Base-by-base conservation (phyloP, 192 early-diverging fungal genomes). In the Physocladia obscura region DNA sequence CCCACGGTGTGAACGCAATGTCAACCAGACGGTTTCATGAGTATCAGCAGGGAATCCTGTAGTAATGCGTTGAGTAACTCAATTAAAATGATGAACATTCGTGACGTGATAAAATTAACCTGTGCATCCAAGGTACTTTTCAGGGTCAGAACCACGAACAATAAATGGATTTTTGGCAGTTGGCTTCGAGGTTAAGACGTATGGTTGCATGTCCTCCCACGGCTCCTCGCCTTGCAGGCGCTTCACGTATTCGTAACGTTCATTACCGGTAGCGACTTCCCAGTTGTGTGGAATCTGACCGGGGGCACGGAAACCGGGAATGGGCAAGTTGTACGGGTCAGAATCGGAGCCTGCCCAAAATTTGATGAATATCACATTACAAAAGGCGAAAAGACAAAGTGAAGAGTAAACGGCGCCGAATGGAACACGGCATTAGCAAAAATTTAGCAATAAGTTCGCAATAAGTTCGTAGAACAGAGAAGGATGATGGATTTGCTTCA, bases 21-120 rank as follows among this genome's bases (percentile, higher is more conserved):
- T 84, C 70, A 99, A 82, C 94, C 94, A 99, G 77, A 93, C 79
- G 58, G 88, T 76, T 68, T 96, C 93, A 76, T 99, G 97, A 57
- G 89, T 87, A 77, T 99, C 97, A 64, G 85, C 92, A 35, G 95
- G 94, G 77, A 88, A 94, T 60, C 97, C 97, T 90, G 80, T 74
- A 58, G 32, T 47, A 0, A 36, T 29, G 29, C 51, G 37, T 29
- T 5, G 54, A 30, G 4, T 8, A 2, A 30, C 6, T 15, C 8
- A 55, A 44, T 13, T 44, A 13, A 44, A 44, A 44, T 44, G 40
- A 44, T 13, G n/a, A 44, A 44, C 11, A 44, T 13, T 13, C 11
- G 8, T 31, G 51, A 22, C 21, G 47, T 24, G 17, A 39, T 22
- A 0, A 48, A 13, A 80, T 81, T 37, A 82, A 95, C 93, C 93